Conservation (phyloP, 441 rosid species). For the Isatis lusitanica region DNA sequence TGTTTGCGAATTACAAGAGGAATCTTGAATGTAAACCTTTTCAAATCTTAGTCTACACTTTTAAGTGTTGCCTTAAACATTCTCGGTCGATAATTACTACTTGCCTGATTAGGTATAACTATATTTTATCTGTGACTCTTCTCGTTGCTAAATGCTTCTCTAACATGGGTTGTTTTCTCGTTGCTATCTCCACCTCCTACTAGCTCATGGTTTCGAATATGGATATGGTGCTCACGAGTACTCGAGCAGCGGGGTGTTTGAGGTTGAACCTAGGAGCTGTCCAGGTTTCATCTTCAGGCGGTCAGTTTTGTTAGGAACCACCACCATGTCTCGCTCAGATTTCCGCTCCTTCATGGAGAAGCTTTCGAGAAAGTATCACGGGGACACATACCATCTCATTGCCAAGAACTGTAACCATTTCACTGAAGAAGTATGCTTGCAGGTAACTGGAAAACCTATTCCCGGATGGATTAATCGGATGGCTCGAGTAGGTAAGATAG, state of each 20-base stretch:
- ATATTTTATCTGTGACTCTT: neutral
- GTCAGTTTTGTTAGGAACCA: conserved; percentile 73
- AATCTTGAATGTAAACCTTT: neutral
- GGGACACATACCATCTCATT: conserved; percentile 90
- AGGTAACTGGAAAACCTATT: conserved; percentile 79
- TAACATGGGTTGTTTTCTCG: neutral
- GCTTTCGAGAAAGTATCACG: conserved; percentile 76
- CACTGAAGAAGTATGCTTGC: conserved; percentile 80
- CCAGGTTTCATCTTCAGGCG: conserved; percentile 95
- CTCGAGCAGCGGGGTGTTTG: conserved; percentile 84
- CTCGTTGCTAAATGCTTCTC: neutral
- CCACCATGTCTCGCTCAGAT: conserved; percentile 67
- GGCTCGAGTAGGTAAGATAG: conserved; percentile 76
- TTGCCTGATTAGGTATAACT: neutral
- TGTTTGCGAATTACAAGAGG: neutral
- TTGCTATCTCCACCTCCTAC: neutral
- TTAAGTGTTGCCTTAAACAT: neutral
- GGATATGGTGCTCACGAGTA: conserved; percentile 97
- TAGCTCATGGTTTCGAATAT: conserved; percentile 87
- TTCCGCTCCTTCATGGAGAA: conserved; percentile 83
- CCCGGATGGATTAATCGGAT: conserved; percentile 97
- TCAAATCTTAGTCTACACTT: neutral
- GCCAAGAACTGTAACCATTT: conserved; percentile 98
- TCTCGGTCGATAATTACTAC: neutral
- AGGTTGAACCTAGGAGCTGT: conserved; percentile 94